A percentile compares a stretch with the other conserved stretches of the same genome.
Evolutionary conservation across 768 basidiomycete genomes (phyloP).

Genomic region (Coprinopsis cinerea): DNA sequence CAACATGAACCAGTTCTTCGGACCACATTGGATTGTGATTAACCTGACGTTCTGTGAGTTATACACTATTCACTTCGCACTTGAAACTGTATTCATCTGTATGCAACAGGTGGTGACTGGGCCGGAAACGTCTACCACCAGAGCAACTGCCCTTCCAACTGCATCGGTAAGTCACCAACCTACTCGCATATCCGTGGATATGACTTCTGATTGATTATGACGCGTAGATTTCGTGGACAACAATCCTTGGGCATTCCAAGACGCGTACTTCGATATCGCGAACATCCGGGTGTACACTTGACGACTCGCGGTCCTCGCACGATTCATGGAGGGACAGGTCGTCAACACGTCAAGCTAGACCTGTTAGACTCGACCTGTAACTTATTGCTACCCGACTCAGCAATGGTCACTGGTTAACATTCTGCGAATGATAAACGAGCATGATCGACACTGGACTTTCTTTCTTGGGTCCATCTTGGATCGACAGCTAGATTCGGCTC

Average conservation of each 20-base stretch:
- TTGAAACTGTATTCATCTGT: conserved; percentile 7
- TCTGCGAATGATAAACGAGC: too few relatives aligned
- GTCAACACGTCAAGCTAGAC: background rate
- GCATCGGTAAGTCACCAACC: conserved; percentile 4
- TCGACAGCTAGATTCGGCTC: too few relatives aligned
- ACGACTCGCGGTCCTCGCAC: too few relatives aligned
- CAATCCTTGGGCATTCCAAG: conserved; percentile 51
- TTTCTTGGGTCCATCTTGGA: too few relatives aligned
- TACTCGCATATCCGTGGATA: background rate
- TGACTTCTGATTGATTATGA: background rate
- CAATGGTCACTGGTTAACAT: too few relatives aligned
- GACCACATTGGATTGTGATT: conserved; percentile 56
- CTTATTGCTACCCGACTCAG: too few relatives aligned
- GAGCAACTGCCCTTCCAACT: conserved; percentile 12
- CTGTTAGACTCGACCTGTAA: too few relatives aligned
- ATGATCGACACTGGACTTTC: too few relatives aligned
- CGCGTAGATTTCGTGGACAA: conserved; percentile 48
- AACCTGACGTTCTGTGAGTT: conserved; percentile 38
- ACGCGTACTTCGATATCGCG: conserved; percentile 64
- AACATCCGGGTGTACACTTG: conserved; percentile 39
- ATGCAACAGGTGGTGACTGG: conserved; percentile 13
- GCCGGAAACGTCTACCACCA: conserved; percentile 5
- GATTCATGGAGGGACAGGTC: background rate
- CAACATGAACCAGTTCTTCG: conserved; percentile 48
- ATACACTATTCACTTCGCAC: background rate